phyloP scores from a whole-genome alignment of 805 yeast genomes.

The Yarrowia sp. region DNA sequence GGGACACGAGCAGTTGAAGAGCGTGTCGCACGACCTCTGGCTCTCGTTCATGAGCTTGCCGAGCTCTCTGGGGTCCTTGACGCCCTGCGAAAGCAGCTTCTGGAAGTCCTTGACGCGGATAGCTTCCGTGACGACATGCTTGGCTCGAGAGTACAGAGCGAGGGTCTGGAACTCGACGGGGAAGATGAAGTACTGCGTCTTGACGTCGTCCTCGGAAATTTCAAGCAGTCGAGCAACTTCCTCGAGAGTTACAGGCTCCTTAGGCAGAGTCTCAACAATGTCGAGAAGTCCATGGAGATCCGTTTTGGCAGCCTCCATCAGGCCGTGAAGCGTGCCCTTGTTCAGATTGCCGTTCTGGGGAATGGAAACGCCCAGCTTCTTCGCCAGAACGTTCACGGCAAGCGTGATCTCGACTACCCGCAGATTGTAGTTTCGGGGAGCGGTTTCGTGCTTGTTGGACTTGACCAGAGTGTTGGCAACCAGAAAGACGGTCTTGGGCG shows the following conservation, averaged over 20 bases:
- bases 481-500: constrained; percentile 51
- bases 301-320: constrained; percentile 48
- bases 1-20: constrained; percentile 55
- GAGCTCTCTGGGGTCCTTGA: constrained; percentile 44
- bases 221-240: constrained; percentile 49
- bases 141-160: constrained; percentile 55
- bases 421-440: constrained; percentile 65
- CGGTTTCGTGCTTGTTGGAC: constrained; percentile 67
- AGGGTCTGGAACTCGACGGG: constrained; percentile 59
- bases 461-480: constrained; percentile 62
- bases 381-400: constrained; percentile 59
- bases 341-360: constrained; percentile 50
- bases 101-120: constrained; percentile 53
- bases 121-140: constrained; percentile 63
- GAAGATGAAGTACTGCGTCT: constrained; percentile 48
- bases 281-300: constrained; percentile 28
- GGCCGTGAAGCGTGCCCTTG: constrained; percentile 64
- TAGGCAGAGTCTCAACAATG: constrained; percentile 47
- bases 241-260: constrained; percentile 34
- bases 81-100: constrained; percentile 30
- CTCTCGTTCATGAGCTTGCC: constrained; percentile 61
- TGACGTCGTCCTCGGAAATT: constrained; percentile 45
- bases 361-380: constrained; percentile 29
- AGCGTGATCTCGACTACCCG: constrained; percentile 70
- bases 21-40: constrained; percentile 50